Conservation (phyloP, 805 yeast genomes). For the Dipodascopsis tothii region DNA sequence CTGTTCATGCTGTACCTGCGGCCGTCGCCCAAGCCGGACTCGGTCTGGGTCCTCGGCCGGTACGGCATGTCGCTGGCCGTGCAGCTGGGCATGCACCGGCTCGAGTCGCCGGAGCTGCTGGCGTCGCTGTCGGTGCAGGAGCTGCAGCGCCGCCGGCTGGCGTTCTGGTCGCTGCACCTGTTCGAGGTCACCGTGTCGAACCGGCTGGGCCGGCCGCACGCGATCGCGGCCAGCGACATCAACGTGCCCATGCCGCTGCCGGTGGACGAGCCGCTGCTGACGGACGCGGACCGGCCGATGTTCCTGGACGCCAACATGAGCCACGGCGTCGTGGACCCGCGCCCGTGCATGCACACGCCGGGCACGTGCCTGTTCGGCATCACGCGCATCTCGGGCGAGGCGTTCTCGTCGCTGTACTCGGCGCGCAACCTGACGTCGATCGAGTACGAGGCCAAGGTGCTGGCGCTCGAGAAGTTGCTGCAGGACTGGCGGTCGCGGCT, state of each 20-base stretch:
- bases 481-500: conserved; percentile 5
- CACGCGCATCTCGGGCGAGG: conserved; percentile 7
- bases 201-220: conserved; percentile 15
- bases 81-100: conserved; percentile 17
- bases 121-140: conserved; percentile 5
- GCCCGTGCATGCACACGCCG: conserved; percentile 14
- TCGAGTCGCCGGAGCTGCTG: conserved; percentile 4
- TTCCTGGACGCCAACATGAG: not conserved
- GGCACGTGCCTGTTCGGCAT: conserved; percentile 13
- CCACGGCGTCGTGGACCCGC: not conserved
- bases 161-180: conserved; percentile 14
- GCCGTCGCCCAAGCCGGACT: conserved; percentile 16
- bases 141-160: conserved; percentile 14
- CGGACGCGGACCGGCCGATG: not conserved
- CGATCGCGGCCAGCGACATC: conserved; percentile 4
- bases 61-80: conserved; percentile 16
- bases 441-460: conserved; percentile 15
- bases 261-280: conserved; percentile 16
- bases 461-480: conserved; percentile 11
- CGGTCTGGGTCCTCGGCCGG: conserved; percentile 15
- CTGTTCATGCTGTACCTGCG: conserved; percentile 12
- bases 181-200: conserved; percentile 10
- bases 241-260: conserved; percentile 14
- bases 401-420: conserved; percentile 13
- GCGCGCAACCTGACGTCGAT: conserved; percentile 10